phyloP scores from a whole-genome alignment of 2,329 filamentous ascomycete species.

The Neonectria sp. region DNA sequence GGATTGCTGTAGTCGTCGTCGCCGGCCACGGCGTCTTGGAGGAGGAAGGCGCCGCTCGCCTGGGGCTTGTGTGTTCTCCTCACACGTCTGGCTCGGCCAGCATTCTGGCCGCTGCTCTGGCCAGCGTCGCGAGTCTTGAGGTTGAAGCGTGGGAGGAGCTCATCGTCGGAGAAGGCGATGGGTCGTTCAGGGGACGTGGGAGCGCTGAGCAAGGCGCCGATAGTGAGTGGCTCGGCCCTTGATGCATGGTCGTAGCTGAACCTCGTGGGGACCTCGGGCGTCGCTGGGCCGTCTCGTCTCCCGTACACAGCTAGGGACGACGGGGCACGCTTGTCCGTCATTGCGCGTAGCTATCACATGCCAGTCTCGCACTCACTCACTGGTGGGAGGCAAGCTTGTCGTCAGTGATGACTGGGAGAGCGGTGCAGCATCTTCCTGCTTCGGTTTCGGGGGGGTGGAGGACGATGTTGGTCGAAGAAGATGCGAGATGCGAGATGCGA shows the following conservation, averaged over 20 bases:
- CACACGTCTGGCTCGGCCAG: constrained; percentile 45
- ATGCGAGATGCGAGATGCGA: constrained; percentile 13
- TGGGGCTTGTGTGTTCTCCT: constrained; percentile 59
- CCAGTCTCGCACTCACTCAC: constrained; percentile 37
- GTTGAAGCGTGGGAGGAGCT: constrained; percentile 45
- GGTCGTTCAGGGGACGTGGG: constrained; percentile 44
- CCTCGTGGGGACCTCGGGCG: constrained; percentile 44
- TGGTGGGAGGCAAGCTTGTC: constrained; percentile 33
- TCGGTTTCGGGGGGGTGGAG: constrained; percentile 2
- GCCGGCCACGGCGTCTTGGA: constrained; percentile 60
- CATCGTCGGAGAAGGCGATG: constrained; percentile 48
- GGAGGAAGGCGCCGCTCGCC: constrained; percentile 66
- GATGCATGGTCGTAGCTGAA: constrained; percentile 46
- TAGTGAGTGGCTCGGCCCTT: constrained; percentile 44
- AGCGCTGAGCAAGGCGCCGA: constrained; percentile 44
- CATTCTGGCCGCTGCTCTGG: constrained; percentile 37
- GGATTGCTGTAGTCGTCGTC: constrained; percentile 52
- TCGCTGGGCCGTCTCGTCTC: constrained; percentile 45
- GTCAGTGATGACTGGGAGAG: constrained; percentile 38
- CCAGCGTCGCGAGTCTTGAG: constrained; percentile 37
- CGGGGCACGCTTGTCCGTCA: constrained; percentile 45
- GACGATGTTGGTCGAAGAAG: constrained; percentile 4
- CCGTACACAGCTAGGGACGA: constrained; percentile 43
- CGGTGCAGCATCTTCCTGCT: constrained; percentile 43
- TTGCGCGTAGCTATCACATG: constrained; percentile 45